A percentile compares a stretch with the other conserved stretches of the same genome.
Conservation (phyloP, 2,329 filamentous ascomycete species). For the Phoma sp. region DNA sequence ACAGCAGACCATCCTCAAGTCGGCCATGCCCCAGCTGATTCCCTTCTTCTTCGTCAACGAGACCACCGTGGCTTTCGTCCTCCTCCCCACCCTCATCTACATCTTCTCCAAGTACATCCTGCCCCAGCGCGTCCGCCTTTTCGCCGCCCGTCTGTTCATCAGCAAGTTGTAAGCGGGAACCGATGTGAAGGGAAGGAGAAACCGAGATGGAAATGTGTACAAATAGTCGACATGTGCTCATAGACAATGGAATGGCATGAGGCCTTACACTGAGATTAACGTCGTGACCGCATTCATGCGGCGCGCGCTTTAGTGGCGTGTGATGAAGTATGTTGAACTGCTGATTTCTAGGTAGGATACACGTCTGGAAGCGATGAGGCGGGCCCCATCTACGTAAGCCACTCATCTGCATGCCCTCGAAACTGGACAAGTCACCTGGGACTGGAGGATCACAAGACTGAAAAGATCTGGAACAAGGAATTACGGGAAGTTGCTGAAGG, state of each 20-base stretch:
- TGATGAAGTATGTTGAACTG: neutral
- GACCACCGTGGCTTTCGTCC: constrained; percentile 50
- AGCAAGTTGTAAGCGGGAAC: constrained; percentile 49
- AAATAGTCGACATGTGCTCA: constrained; percentile 43
- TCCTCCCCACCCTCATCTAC: constrained; percentile 52
- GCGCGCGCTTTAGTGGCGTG: neutral
- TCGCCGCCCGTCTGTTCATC: constrained; percentile 52
- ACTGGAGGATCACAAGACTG: too few species aligned
- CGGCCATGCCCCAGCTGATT: constrained; percentile 53
- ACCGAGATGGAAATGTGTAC: constrained; percentile 32
- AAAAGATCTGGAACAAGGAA: too few species aligned
- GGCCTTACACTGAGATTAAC: constrained; percentile 7
- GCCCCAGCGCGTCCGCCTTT: constrained; percentile 50
- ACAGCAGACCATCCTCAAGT: constrained; percentile 47
- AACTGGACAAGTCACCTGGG: too few species aligned
- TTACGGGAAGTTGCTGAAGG: too few species aligned
- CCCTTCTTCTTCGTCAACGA: constrained; percentile 56
- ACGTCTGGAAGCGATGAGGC: neutral
- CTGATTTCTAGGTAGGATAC: neutral
- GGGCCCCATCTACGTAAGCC: neutral
- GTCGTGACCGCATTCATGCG: neutral
- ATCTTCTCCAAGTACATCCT: constrained; percentile 53
- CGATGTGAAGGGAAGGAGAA: neutral
- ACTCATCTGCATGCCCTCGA: too few species aligned
- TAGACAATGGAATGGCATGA: constrained; percentile 43